These are phyloP conservation scores for Pelagophyceae sp. DNA, from an alignment of 352 stramenopile genomes.

Conservation along the genomic window DNA sequence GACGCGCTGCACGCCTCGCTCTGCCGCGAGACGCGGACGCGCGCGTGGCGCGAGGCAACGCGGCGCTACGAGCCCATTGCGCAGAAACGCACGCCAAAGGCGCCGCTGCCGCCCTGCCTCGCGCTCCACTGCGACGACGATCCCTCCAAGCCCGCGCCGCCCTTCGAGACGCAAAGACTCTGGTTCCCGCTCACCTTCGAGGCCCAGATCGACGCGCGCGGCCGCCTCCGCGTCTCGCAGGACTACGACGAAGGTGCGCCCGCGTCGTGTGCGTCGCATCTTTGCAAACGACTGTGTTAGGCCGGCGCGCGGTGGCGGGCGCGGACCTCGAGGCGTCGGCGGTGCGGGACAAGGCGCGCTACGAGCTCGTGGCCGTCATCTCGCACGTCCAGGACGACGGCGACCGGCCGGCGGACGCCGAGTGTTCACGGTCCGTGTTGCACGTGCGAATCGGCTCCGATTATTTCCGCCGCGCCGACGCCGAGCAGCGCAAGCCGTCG, in stretches of 20 bases:
- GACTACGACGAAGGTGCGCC: neutral
- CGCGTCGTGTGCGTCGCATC: no score
- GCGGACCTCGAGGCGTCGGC: neutral
- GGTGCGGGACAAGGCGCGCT: neutral
- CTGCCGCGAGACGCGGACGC: constrained; percentile 47
- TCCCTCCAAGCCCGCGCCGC: neutral
- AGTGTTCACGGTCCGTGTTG: neutral
- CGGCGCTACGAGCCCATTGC: constrained; percentile 53
- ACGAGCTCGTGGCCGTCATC: constrained; percentile 32
- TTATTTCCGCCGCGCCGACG: neutral
- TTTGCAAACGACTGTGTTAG: neutral
- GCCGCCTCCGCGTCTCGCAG: neutral
- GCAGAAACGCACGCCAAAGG: constrained; percentile 43
- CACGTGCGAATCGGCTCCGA: neutral
- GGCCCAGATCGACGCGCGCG: neutral
- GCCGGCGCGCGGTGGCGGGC: neutral
- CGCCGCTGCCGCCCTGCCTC: neutral
- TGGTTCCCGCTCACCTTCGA: constrained; percentile 13
- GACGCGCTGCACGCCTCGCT: constrained; percentile 52
- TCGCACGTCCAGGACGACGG: constrained; percentile 27
- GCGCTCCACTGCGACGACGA: neutral
- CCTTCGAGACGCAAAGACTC: neutral
- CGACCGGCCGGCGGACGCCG: neutral
- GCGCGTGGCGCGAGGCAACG: constrained; percentile 50
- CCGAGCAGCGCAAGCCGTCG: neutral